A percentile compares a stretch with the other conserved stretches of the same genome.
Conservation (phyloP, 768 basidiomycete species). For the Suillus hirtellus region DNA sequence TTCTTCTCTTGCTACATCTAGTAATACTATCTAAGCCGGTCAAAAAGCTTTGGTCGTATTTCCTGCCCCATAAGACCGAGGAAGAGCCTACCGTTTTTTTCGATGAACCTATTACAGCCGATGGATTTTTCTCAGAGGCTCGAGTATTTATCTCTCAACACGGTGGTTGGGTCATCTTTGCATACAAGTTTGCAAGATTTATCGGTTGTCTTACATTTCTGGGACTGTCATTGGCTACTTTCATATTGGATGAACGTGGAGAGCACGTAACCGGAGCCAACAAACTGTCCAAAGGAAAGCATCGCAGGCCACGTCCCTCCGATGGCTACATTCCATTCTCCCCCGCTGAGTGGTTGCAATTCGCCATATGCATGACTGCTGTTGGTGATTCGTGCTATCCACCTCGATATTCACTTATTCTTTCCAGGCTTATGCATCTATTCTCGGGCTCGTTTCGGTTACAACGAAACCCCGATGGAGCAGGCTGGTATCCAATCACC, state of each 20-base stretch:
- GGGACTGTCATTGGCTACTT: constrained; percentile 17
- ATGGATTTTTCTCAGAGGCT: constrained; percentile 32
- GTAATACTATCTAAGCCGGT: constrained; percentile 13
- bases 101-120: background rate
- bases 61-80: background rate
- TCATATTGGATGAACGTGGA: constrained; percentile 11
- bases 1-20: constrained; percentile 9
- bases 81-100: background rate
- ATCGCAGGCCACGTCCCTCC: too few species aligned
- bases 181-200: constrained; percentile 24
- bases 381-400: constrained; percentile 11
- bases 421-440: constrained; percentile 40
- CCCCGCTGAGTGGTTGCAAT: constrained; percentile 11
- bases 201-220: constrained; percentile 24
- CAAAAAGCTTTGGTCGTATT: constrained; percentile 4
- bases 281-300: background rate
- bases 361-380: constrained; percentile 16
- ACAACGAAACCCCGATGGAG: constrained; percentile 33
- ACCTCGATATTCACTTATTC: background rate
- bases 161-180: constrained; percentile 26
- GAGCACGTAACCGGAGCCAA: background rate
- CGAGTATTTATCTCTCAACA: constrained; percentile 21
- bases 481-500: constrained; percentile 36
- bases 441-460: constrained; percentile 41
- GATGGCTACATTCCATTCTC: constrained; percentile 6